Base-by-base conservation (phyloP, 306 rosid genomes). In the Cucumis hystrix region DNA sequence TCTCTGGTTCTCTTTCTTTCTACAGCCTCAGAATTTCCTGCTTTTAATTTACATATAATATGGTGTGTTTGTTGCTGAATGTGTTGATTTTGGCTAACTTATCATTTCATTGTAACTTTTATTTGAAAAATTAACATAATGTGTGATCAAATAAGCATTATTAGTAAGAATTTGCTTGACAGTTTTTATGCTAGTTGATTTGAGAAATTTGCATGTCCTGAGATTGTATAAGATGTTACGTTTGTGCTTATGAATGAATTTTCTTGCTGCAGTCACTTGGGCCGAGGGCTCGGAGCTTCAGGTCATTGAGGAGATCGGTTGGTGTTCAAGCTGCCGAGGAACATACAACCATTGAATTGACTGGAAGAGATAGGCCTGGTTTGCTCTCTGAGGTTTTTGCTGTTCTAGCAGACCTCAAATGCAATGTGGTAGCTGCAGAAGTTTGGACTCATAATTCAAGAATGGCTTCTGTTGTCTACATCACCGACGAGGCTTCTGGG, bases 361-460 rank as follows among this genome's bases (percentile, higher is more conserved):
- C 92, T 6, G 99, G 99, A 67, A 85, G 91, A 72, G 99, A 95
- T 83, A 87, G 99, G 82, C 97, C 96, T 41, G 99, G 99, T 68
- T 76, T 95, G 82, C 97, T 95, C 51, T 95, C 99, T 13, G 99
- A 95, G 87, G 90, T 95, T 73, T 95, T 95, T 61, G 99, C 99
- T n/a, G 90, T 95, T 79, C 93, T 95, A 23, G 78, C 97, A 37
- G 91, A 95, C 84, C 97, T 90, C 77, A 92, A 90, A 85, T 95
- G 99, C 85, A 95, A 95, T 54, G 99, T 95, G 84, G 97, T 90
- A 40, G 96, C 99, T 0, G 97, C 96, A 16, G 99, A 95, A 87
- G 97, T 95, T 9, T 95, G 99, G 99, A 95, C 99, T 20, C 99
- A 95, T 87, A 95, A 95, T 80, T 85, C 97, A 28, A 89, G 99